Base-by-base conservation (phyloP, 192 early-diverging fungal genomes). In the Spizellomyces sp. region DNA sequence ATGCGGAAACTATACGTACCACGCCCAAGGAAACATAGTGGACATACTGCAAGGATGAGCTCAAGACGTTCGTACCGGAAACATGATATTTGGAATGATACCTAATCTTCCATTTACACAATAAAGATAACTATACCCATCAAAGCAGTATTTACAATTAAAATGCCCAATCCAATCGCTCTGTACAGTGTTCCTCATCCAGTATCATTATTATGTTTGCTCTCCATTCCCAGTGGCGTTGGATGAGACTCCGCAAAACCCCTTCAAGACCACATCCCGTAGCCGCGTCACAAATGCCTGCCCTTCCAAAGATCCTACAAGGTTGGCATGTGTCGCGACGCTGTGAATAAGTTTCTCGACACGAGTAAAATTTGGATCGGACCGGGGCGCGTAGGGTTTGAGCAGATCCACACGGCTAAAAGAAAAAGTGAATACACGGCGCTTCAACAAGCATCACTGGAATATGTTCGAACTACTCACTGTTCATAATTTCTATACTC, bases 291-390 rank as follows among this genome's bases (percentile, higher is more conserved):
- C 15, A 48, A 70, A 70, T 3, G 68, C n/a, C 5, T 43, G 12
- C 36, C 66, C 48, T 42, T 58, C 69, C n/a, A 9, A 9, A 19
- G 44, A 9, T 19, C 45, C 36, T 42, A 58, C 48, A 14, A 77
- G 56, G 41, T 62, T 61, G 45, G 65, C 68, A 41, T 67, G 56
- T 14, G 43, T 15, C 54, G 43, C 57, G 44, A 74, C n/a, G 60
- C 60, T 52, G 45, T 69, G 52, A 19, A 90, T 57, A 43, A 91
- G 61, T 77, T 91, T 91, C 44, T 92, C 90, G 27, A 91, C 76
- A 21, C 82, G 71, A 8, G 88, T 88, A 50, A 77, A 64, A 45
- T 27, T 80, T 1, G 74, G 75, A 61, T 86, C 87, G 45, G 43
- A 43, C 4, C 64, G 63, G 27, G 67, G 62, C 8, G 68, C 57